Evolutionary conservation across 2,329 filamentous ascomycete species (phyloP).

Genomic region (Penicillium aurantiogriseum): DNA sequence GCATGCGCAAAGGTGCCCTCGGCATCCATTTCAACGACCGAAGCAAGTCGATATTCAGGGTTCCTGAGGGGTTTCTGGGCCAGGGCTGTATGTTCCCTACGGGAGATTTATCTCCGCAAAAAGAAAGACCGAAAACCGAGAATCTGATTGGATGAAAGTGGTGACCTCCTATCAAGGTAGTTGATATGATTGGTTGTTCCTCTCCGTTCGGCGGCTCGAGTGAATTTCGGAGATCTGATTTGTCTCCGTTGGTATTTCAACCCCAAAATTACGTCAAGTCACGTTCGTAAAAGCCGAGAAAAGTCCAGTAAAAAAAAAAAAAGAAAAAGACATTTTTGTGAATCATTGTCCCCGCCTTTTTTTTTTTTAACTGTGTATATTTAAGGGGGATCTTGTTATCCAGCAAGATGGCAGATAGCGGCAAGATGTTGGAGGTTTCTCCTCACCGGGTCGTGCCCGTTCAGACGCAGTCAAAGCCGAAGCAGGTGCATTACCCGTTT

Average conservation of each 20-base stretch:
- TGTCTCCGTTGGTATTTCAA: constrained; percentile 31
- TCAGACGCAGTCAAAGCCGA: constrained; percentile 24
- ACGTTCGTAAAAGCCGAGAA: constrained; percentile 5
- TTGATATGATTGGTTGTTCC: constrained; percentile 1
- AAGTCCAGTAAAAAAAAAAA: constrained; percentile 14
- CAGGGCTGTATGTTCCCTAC: constrained; percentile 18
- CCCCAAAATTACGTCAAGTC: constrained; percentile 25
- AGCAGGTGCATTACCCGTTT: constrained; percentile 66
- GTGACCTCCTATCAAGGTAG: neutral
- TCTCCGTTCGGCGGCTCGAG: constrained; percentile 17
- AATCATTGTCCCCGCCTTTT: constrained; percentile 12
- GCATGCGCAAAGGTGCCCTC: neutral
- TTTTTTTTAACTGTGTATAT: constrained; percentile 4
- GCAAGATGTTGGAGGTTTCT: constrained; percentile 31
- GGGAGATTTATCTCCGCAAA: constrained; percentile 4
- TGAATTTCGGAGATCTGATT: constrained; percentile 35
- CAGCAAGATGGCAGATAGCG: constrained; percentile 36
- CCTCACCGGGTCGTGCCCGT: constrained; percentile 21
- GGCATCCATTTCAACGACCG: constrained; percentile 13
- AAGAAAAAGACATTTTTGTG: neutral
- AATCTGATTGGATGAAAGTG: constrained; percentile 27
- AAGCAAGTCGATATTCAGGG: neutral
- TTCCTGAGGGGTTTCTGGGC: neutral
- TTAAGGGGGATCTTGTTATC: constrained; percentile 19
- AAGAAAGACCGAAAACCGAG: constrained; percentile 28